Evolutionary conservation across 352 stramenopile species (phyloP), one percentile per base, ranked within the genome.

Genomic region (Pythium biforme): DNA sequence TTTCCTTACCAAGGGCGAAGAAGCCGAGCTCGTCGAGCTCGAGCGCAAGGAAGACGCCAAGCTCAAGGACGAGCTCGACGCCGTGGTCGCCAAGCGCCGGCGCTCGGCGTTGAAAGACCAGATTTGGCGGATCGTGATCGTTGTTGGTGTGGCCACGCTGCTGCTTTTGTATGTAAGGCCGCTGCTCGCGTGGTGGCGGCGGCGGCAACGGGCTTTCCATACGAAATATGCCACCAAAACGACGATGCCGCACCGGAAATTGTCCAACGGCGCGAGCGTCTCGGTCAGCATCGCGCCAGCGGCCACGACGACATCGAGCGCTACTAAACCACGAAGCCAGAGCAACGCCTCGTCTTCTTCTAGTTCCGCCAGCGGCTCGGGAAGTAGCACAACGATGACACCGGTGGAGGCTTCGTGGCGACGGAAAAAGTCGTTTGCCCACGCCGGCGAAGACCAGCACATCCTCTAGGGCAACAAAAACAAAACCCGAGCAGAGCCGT

Each of bases 1-100:
- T 10, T 66, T 87, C 1, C 66, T 92, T 11, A 83, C 74, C 23
- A 68, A 65, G 17, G 66, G 62, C 12, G 83, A 92, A 65, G 83
- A 92, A 53, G 70, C 55, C 2, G 80, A 88, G 50, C 68, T 92
- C 14, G 72, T 67, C 7, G 71, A 74, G 17, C 63, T 89, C 9
- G 83, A 92, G 59, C 51, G 54, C 9, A 72, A 85, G n/a, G 56
- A 70, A 15, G 63, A 76, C 49, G 55, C 66, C 17, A 77, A 72
- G 22, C 61, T 51, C 40, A 37, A 68, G 34, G 47, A 17, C 25
- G 55, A 73, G 20, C 29, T 48, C 14, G 49, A 68, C 4, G 58
- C 41, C 15, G 53, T 59, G 31, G 27, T 64, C 17, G 59, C 27
- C 29, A 61, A 61, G 48, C 55, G 62, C 19, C 48, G 51, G 8